Evolutionary conservation across 1,284 basidiomycete species (phyloP), one percentile per base, ranked within the genome.

Genomic region (Anthracocystis walkeri): DNA sequence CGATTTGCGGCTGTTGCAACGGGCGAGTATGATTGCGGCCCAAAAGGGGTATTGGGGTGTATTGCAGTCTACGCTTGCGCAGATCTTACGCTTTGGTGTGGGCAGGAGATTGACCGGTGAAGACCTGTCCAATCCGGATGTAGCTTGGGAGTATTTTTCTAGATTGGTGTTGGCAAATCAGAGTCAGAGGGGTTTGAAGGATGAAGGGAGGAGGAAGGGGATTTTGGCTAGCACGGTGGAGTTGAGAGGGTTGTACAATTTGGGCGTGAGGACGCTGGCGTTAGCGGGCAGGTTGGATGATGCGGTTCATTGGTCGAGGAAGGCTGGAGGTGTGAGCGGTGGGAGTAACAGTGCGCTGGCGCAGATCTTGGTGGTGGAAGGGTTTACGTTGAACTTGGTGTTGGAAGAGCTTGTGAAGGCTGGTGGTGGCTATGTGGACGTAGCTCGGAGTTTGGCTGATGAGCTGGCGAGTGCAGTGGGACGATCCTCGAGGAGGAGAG

Each of bases 401-500:
- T 10, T 71, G 3, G 75, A 75, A 42, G 75, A 77, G 61, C 56
- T 77, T 10, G 51, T 77, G 27, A 63, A 45, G 40, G 60, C 58
- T 1, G 66, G 65, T 7, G 31, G 21, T 1, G 4, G 31, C 1
- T 45, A 58, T 20, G 18, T 59, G 3, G 55, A 58, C 0, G 52
- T 44, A 33, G 74, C 69, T n/a, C 23, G 44, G 12, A 7, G 5
- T 4, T 51, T 75, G 2, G 56, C 48, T 8, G 20, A 58, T 2
- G 41, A 16, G 31, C 18, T 68, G 21, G 41, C 46, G 12, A 33
- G 20, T 11, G 18, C 29, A 11, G 42, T 33, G 21, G 33, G 41
- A 25, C 11, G 41, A 7, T 7, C 20, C 16, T 20, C 12, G 21
- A 31, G 38, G 33, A 33, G 23, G 11, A 48, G 41, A 12, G 18